Percentiles rank a stretch among this genome's conserved stretches.
These are phyloP conservation scores for Cryptosporidium canis DNA, from an alignment of 169 alveolate genomes.

Conservation along the genomic window DNA sequence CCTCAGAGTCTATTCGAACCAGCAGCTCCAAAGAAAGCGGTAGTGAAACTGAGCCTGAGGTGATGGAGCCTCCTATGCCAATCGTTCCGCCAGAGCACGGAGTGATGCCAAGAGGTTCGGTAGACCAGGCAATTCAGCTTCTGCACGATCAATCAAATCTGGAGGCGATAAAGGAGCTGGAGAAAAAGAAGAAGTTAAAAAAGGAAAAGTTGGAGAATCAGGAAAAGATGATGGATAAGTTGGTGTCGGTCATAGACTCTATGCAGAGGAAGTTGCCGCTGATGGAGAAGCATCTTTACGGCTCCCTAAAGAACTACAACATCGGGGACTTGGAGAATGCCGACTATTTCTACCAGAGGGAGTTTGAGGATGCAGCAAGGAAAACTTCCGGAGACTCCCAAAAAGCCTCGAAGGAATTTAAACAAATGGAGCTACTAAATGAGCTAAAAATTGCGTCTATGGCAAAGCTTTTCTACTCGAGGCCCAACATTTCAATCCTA, in stretches of 20 bases:
- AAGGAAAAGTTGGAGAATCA: constrained; percentile 2
- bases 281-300: neutral
- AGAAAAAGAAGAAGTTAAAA: neutral
- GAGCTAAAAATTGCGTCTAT: neutral
- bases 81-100: neutral
- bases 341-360: neutral
- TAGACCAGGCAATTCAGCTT: constrained; percentile 24
- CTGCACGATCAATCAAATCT: constrained; percentile 9
- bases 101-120: neutral
- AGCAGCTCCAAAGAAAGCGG: neutral
- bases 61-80: neutral
- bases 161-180: neutral
- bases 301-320: constrained; percentile 1
- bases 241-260: constrained; percentile 12
- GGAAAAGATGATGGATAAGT: constrained; percentile 23
- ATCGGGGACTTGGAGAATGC: neutral
- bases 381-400: neutral
- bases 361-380: neutral
- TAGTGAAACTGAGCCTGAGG: neutral
- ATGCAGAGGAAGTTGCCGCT: neutral
- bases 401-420: neutral
- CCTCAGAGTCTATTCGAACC: neutral
- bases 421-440: neutral
- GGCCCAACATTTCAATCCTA: neutral
- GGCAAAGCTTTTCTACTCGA: neutral